phyloP scores from a whole-genome alignment of 768 basidiomycete genomes.

The Boletus sp. region DNA sequence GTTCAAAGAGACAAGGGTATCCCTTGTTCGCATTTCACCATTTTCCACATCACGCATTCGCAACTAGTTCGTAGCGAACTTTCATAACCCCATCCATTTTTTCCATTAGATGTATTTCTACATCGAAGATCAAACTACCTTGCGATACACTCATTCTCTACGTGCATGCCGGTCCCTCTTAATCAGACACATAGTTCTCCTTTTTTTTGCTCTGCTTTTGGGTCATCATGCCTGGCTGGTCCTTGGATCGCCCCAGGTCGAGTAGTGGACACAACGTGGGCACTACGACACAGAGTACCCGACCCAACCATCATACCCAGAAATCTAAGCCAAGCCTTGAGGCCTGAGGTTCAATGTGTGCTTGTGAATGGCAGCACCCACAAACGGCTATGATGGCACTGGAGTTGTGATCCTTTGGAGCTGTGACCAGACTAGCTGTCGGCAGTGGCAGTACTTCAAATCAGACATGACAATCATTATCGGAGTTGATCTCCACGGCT shows the following conservation, averaged over 20 bases:
- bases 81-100: constrained; percentile 1
- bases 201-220: neutral
- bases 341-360: neutral
- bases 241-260: neutral
- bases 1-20: constrained; percentile 8
- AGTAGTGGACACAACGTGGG: neutral
- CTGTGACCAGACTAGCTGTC: too few species aligned
- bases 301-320: neutral
- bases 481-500: too few species aligned
- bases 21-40: constrained; percentile 9
- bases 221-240: neutral
- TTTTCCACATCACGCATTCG: constrained; percentile 14
- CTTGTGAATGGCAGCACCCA: neutral
- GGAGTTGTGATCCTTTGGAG: neutral
- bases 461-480: neutral
- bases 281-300: neutral
- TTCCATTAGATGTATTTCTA: constrained; percentile 23
- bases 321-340: neutral
- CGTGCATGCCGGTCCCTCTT: constrained; percentile 13
- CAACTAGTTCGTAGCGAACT: constrained; percentile 12
- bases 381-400: neutral
- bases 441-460: neutral
- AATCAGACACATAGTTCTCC: constrained; percentile 11
- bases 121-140: constrained; percentile 2
- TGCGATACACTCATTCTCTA: constrained; percentile 16